Percentiles rank a stretch among this genome's conserved stretches.
These are phyloP conservation scores for Blastomyces parvus DNA, from an alignment of 2,329 filamentous ascomycete species.

Conservation along the genomic window DNA sequence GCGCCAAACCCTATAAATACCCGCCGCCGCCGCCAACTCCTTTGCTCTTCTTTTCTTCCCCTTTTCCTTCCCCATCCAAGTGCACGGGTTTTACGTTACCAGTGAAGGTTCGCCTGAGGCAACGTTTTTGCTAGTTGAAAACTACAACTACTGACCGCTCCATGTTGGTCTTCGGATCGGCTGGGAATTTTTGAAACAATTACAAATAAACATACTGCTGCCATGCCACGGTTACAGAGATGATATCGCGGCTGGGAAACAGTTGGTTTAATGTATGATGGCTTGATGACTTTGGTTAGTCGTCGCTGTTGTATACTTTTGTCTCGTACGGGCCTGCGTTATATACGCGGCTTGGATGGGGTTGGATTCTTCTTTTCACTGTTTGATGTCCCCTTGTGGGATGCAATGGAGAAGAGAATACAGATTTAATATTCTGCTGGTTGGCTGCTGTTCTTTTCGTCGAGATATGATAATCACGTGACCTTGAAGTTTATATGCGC, in stretches of 20 bases:
- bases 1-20: constrained; percentile 15
- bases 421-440: no score
- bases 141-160: constrained; percentile 67
- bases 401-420: constrained; percentile 16
- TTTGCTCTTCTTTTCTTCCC: constrained; percentile 17
- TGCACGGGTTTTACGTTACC: constrained; percentile 68
- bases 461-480: no score
- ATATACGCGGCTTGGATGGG: constrained; percentile 7
- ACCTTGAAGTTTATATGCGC: no score
- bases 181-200: constrained; percentile 65
- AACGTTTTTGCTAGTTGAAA: constrained; percentile 81
- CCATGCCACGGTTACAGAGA: no score
- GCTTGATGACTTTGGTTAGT: constrained; percentile 1
- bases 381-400: constrained; percentile 15
- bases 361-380: constrained; percentile 16
- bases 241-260: no score
- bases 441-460: no score
- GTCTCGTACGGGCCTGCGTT: neutral
- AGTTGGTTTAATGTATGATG: constrained; percentile 2
- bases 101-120: constrained; percentile 78
- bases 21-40: constrained; percentile 4
- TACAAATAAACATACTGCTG: constrained; percentile 14
- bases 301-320: constrained; percentile 1
- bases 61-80: constrained; percentile 48
- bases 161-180: constrained; percentile 56